Evolutionary conservation across 345 rosid species (phyloP), one percentile per base, ranked within the genome.

Genomic region (Populus ilicifolia): DNA sequence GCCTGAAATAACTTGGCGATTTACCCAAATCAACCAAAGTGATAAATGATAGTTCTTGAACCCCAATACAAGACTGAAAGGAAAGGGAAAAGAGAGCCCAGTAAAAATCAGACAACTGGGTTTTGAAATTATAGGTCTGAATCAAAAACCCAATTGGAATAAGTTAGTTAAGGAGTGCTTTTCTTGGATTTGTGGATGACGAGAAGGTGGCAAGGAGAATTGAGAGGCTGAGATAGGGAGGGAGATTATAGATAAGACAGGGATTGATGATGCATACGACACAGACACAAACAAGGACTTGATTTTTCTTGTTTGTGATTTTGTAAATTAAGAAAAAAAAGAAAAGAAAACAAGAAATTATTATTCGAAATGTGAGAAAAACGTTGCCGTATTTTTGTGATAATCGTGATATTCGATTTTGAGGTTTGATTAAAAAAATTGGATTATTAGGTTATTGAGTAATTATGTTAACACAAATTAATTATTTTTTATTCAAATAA

Each of bases 231-330:
- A 25, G 67, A 75, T 13, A 75, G 12, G 0, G n/a, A 75, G 7
- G 0, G 29, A 18, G 10, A 33, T 27, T 56, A 5, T 21, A 75
- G 78, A 75, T 75, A 75, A 75, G 78, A 66, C 78, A 66, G 36
- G 14, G 64, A 75, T 10, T 13, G n/a, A 18, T 1, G 59, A 56
- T 36, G 16, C 70, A 63, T 54, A 43, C 76, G 18, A 5, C 5
- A n/a, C 23, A 20, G 63, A n/a, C 27, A 56, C 63, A n/a, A 56
- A 9, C 63, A 56, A n/a, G 3, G 63, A 25, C 63, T n/a, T 18
- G 59, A 18, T 52, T 52, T 52, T 52, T 52, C 59, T 52, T 52
- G 3, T 52, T 52, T 52, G n/a, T 52, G 59, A 52, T 52, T 2
- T 20, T 52, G 59, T 52, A n/a, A 52, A 52, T 2, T 18, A 52